Conservation (phyloP, 1,284 basidiomycete genomes). For the Moesziomyces aphidis region DNA sequence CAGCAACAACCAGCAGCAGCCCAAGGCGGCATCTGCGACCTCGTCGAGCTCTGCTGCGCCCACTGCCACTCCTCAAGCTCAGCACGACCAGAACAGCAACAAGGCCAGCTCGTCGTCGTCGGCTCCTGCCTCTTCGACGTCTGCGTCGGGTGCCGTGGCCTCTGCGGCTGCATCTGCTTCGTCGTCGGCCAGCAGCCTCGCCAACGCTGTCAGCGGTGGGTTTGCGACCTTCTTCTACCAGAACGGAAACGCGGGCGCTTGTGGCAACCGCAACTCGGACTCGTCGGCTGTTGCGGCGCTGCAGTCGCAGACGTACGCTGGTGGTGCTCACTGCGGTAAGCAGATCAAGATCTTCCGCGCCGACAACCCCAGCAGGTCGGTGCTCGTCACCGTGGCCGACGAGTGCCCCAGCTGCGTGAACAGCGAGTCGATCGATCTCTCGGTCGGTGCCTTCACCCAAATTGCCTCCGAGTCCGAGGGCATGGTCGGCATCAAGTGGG, state of each 20-base stretch:
- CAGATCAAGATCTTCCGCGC: conserved; percentile 74
- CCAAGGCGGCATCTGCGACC: conserved; percentile 6
- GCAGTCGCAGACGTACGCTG: conserved; percentile 52
- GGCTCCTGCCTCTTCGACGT: conserved; percentile 6
- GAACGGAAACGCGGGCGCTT: conserved; percentile 61
- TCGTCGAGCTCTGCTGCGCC: conserved; percentile 21
- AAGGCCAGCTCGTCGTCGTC: conserved; percentile 11
- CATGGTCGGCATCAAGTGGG: conserved; percentile 69
- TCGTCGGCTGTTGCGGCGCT: conserved; percentile 45
- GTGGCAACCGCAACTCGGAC: conserved; percentile 61
- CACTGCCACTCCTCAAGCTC: conserved; percentile 12
- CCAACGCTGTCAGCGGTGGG: conserved; percentile 38
- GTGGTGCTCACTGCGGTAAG: conserved; percentile 76
- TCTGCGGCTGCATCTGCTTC: conserved; percentile 12
- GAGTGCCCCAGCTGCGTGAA: conserved; percentile 71
- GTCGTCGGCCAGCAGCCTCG: conserved; percentile 17
- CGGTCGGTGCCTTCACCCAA: conserved; percentile 76
- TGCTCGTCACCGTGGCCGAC: conserved; percentile 71
- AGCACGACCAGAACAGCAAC: conserved; percentile 1
- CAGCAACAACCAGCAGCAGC: conserved; percentile 5
- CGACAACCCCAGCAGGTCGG: conserved; percentile 70
- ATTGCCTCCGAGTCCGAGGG: conserved; percentile 75
- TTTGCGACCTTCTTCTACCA: conserved; percentile 63
- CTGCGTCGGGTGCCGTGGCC: conserved; percentile 1
- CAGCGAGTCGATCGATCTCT: conserved; percentile 81